phyloP scores from a whole-genome alignment of 768 basidiomycete species.

The Lyophyllum atratum region DNA sequence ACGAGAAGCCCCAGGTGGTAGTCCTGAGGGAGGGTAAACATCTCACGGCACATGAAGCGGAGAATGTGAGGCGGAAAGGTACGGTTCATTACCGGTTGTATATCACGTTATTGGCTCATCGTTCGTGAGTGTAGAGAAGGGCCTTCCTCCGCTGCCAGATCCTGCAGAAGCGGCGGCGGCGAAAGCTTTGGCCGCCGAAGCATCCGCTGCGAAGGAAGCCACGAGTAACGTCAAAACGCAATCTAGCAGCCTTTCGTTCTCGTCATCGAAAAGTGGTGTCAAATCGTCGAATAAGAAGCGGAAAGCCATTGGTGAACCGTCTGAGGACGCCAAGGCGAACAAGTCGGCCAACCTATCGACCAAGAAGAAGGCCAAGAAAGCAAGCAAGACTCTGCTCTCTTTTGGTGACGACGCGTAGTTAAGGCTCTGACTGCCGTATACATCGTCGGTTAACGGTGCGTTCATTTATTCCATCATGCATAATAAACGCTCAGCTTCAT shows the following conservation, averaged over 20 bases:
- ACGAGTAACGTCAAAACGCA: conserved; percentile 20
- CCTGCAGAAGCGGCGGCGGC: conserved; percentile 24
- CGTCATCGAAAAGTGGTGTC: conserved; percentile 34
- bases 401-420: conserved; percentile 58
- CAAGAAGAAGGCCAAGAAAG: conserved; percentile 62
- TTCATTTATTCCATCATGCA: not conserved
- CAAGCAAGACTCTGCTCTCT: conserved; percentile 50
- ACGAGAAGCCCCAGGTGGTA: conserved; percentile 88
- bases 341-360: conserved; percentile 30
- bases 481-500: not conserved
- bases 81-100: not conserved
- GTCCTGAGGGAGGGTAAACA: conserved; percentile 90
- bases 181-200: conserved; percentile 8
- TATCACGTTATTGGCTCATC: not conserved
- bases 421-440: not conserved
- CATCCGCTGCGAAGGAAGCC: conserved; percentile 12
- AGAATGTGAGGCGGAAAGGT: conserved; percentile 79
- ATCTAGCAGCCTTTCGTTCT: conserved; percentile 43
- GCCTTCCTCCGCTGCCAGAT: conserved; percentile 55
- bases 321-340: conserved; percentile 30
- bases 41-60: conserved; percentile 73
- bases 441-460: not conserved
- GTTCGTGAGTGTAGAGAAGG: conserved; percentile 48
- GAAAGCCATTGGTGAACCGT: conserved; percentile 34
- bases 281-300: conserved; percentile 38